phyloP scores from a whole-genome alignment of 352 stramenopile species.

The Phytophthora tubulina region DNA sequence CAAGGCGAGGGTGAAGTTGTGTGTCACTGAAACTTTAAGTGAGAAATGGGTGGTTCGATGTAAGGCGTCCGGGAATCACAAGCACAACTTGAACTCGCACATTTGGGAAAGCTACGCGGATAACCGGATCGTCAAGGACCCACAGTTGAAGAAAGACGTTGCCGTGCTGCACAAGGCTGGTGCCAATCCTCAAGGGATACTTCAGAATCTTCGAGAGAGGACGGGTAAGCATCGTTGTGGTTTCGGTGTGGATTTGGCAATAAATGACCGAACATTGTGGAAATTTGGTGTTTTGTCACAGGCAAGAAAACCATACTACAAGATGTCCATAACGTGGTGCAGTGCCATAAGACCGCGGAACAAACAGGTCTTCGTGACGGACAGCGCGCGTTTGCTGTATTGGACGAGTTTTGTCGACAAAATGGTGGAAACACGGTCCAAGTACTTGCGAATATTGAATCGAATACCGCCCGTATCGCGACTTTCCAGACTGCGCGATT shows the following conservation, averaged over 20 bases:
- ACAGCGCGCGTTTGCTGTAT: not conserved
- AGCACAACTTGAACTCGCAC: conserved; percentile 10
- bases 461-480: conserved; percentile 1
- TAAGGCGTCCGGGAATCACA: not conserved
- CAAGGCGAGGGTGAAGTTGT: not conserved
- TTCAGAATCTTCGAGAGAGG: not conserved
- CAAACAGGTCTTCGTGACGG: not conserved
- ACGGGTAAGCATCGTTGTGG: not conserved
- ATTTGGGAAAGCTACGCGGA: not conserved
- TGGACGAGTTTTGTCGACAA: conserved; percentile 17
- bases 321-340: conserved; percentile 23
- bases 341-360: not conserved
- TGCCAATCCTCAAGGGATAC: not conserved
- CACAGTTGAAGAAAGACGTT: not conserved
- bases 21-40: not conserved
- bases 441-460: not conserved
- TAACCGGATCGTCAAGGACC: not conserved
- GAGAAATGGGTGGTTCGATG: not conserved
- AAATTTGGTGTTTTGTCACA: not conserved
- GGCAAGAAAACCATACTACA: not conserved
- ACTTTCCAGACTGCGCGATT: conserved; percentile 17
- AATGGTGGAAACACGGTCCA: conserved; percentile 5
- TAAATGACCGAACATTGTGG: not conserved
- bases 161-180: not conserved
- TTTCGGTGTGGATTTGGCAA: conserved; percentile 3